Evolutionary conservation across 1,284 basidiomycete species (phyloP), one percentile per base, ranked within the genome.

Genomic region (Golubevia pallescens): DNA sequence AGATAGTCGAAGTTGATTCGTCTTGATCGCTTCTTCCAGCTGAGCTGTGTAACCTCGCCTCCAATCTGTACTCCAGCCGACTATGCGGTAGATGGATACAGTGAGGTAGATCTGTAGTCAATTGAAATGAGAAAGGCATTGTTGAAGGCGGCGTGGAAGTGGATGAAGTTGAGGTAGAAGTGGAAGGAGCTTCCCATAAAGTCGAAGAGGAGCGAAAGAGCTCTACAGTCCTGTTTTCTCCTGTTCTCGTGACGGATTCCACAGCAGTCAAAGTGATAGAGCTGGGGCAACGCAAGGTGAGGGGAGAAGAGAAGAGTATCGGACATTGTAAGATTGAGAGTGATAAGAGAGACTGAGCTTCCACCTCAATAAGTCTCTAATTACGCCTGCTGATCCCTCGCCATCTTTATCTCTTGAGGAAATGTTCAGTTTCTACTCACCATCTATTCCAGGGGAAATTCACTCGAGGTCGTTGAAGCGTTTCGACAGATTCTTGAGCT

Each of bases 61-160:
- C 64, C 59, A 85, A 61, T 23, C 52, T 57, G 57, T 85, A 85
- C 2, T 69, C 62, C 14, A 85, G 65, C 7, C 68, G 70, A 69
- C 78, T 75, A 20, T 66, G 24, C 19, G 68, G 68, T 1, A 77
- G 66, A 60, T 85, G 82, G 14, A 83, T 67, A 64, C 82, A 85
- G 59, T 85, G 82, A 16, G 81, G 82, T 24, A 84, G 66, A 24
- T 85, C 80, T 13, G 67, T 32, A 0, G 81, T 79, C 34, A 85
- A 70, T 2, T 65, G 65, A n/a, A 84, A 79, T 2, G 69, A 72
- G 62, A 85, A 85, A 2, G 79, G 71, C 68, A 85, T 67, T 16
- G 68, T 68, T 1, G 73, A 71, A 0, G 82, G 81, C 19, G 74
- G 53, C 1, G 60, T 21, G 6, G 53, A 16, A 13, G 61, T 16